Conservation (phyloP, 441 rosid species). For the Euphorbia corollata region DNA sequence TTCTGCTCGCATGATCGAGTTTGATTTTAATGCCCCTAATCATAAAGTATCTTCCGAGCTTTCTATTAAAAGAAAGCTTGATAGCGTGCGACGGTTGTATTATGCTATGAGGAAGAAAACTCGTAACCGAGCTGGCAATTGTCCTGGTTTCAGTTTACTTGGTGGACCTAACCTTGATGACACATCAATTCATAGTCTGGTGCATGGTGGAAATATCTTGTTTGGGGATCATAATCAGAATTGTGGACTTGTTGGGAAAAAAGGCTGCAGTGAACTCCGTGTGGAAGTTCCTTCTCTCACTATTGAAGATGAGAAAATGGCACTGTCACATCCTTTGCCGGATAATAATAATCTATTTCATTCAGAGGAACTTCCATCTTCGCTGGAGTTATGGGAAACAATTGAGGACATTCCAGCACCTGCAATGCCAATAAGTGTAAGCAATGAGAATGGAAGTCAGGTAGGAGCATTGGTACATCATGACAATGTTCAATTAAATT, state of each 20-base stretch:
- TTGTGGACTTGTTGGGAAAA: constrained; percentile 25
- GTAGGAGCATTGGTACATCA: constrained; percentile 21
- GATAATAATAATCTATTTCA: constrained; percentile 29
- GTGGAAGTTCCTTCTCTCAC: constrained; percentile 12
- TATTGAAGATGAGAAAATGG: constrained; percentile 22
- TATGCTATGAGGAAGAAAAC: constrained; percentile 58
- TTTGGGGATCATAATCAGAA: constrained; percentile 25
- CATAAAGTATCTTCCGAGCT: constrained; percentile 16
- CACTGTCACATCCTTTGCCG: constrained; percentile 17
- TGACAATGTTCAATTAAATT: constrained; percentile 20
- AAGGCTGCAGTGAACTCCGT: constrained; percentile 17
- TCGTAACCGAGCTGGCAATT: constrained; percentile 34
- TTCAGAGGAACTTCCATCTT: constrained; percentile 19
- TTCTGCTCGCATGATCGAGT: constrained; percentile 52
- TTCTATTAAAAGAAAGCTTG: constrained; percentile 57
- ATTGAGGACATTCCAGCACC: constrained; percentile 37
- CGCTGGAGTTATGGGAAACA: constrained; percentile 30
- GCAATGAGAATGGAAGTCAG: constrained; percentile 25
- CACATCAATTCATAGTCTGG: constrained; percentile 11
- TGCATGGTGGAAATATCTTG: constrained; percentile 19
- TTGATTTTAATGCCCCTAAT: constrained; percentile 34
- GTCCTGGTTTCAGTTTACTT: constrained; percentile 42
- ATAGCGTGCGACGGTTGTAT: constrained; percentile 48
- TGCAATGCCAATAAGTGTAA: constrained; percentile 29
- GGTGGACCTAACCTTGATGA: constrained; percentile 23